Conservation (phyloP, 2,329 filamentous ascomycete species). For the Cladosporium sp. region DNA sequence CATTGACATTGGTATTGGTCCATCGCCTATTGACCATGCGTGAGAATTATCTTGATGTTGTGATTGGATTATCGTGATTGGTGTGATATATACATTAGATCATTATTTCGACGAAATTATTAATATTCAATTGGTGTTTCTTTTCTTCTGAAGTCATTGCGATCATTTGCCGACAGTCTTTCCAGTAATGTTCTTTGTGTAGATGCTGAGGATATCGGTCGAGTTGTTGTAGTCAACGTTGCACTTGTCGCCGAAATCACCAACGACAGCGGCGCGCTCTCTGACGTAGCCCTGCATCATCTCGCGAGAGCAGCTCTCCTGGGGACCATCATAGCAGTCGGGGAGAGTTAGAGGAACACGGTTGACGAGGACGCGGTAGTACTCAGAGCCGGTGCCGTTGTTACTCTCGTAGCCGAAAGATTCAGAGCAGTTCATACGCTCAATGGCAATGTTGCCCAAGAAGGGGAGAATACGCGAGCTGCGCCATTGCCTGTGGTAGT, state of each 20-base stretch:
- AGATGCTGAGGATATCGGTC: slow-evolving; percentile 34
- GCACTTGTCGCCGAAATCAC: slow-evolving; percentile 41
- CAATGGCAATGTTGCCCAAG: slow-evolving; percentile 62
- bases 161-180: slow-evolving; percentile 12
- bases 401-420: slow-evolving; percentile 49
- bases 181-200: slow-evolving; percentile 18
- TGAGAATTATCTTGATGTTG: neutral
- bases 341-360: slow-evolving; percentile 46
- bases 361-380: slow-evolving; percentile 51
- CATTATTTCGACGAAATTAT: neutral
- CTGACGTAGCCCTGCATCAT: slow-evolving; percentile 42
- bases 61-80: too few relatives aligned
- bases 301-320: slow-evolving; percentile 46
- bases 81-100: neutral
- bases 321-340: slow-evolving; percentile 47
- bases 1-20: slow-evolving; percentile 26
- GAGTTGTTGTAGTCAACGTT: slow-evolving; percentile 41
- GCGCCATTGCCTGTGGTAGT: slow-evolving; percentile 60
- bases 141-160: neutral
- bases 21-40: slow-evolving; percentile 27
- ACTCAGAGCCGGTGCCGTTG: slow-evolving; percentile 31
- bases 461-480: slow-evolving; percentile 62
- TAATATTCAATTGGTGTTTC: too few relatives aligned
- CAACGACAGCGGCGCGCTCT: slow-evolving; percentile 40
- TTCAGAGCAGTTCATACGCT: slow-evolving; percentile 58